A percentile compares a stretch with the other conserved stretches of the same genome.
These are phyloP conservation scores for Xeromyces bisporus DNA, from an alignment of 495 filamentous ascomycete species.

Conservation along the genomic window DNA sequence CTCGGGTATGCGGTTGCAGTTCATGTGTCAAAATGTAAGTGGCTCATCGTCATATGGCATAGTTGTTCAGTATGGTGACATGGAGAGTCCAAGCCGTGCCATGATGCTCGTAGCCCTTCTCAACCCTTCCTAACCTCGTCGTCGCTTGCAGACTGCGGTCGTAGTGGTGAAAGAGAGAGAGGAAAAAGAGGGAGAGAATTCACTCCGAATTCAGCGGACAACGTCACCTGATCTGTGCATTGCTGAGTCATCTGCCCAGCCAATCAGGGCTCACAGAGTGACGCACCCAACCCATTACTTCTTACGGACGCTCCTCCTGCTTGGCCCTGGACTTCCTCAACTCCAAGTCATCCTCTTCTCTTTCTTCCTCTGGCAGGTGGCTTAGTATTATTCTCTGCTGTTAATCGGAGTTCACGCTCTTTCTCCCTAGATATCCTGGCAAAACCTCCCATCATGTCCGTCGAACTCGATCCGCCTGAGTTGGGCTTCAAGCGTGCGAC, in stretches of 20 bases:
- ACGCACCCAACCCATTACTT: not conserved
- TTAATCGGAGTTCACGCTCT: conserved; percentile 6
- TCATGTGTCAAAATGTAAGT: too few species aligned
- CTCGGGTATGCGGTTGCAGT: too few species aligned
- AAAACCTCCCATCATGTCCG: conserved; percentile 50
- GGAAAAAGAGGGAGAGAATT: not conserved
- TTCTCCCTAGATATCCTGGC: conserved; percentile 2
- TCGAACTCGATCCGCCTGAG: conserved; percentile 82
- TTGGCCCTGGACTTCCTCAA: too few species aligned
- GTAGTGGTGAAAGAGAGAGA: not conserved
- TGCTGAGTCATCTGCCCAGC: conserved; percentile 7
- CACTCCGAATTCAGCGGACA: too few species aligned
- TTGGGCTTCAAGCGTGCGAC: conserved; percentile 80
- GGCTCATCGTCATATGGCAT: too few species aligned
- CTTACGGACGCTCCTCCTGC: too few species aligned
- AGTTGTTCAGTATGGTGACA: too few species aligned
- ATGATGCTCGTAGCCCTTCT: too few species aligned
- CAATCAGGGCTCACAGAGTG: conserved; percentile 1
- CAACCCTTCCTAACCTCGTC: too few species aligned
- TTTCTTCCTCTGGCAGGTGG: not conserved
- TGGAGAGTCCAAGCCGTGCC: too few species aligned
- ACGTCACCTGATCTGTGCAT: not conserved
- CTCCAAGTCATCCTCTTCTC: not conserved
- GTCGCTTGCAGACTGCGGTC: not conserved
- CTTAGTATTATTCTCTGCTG: conserved; percentile 2